A percentile compares a stretch with the other conserved stretches of the same genome.
Evolutionary conservation across 208 protist species (phyloP).

Genomic region (Trypanosoma lewisi): DNA sequence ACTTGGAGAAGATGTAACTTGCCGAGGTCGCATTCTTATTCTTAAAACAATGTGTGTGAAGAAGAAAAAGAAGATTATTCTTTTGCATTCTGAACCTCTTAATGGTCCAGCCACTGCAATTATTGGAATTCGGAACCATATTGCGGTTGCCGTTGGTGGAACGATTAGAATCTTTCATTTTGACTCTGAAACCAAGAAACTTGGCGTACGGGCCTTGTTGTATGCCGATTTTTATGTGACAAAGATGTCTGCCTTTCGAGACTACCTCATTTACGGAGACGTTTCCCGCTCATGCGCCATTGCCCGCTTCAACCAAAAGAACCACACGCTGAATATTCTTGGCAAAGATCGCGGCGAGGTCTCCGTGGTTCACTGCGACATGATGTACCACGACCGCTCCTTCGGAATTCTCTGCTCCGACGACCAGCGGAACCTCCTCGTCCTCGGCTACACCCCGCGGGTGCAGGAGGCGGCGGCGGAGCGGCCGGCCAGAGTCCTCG

Average conservation of each 20-base stretch:
- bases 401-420: slow-evolving; percentile 75
- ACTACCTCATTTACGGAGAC: slow-evolving; percentile 84
- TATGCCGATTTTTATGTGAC: slow-evolving; percentile 86
- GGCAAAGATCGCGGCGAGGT: slow-evolving; percentile 57
- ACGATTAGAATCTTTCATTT: slow-evolving; percentile 83
- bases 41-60: slow-evolving; percentile 38
- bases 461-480: slow-evolving; percentile 34
- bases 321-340: slow-evolving; percentile 78
- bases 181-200: slow-evolving; percentile 43
- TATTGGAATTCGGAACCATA: slow-evolving; percentile 46
- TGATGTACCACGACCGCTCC: slow-evolving; percentile 72
- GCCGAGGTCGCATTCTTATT: slow-evolving; percentile 66
- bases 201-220: slow-evolving; percentile 75
- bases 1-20: slow-evolving; percentile 83
- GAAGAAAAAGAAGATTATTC: slow-evolving; percentile 29
- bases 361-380: slow-evolving; percentile 62
- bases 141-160: slow-evolving; percentile 76
- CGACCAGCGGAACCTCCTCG: slow-evolving; percentile 64
- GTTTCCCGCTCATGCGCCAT: slow-evolving; percentile 65
- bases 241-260: slow-evolving; percentile 54
- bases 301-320: slow-evolving; percentile 69
- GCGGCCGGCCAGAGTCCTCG: slow-evolving; percentile 35
- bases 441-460: slow-evolving; percentile 76
- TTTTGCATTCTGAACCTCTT: slow-evolving; percentile 69
- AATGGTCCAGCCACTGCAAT: slow-evolving; percentile 83